Base-by-base conservation (phyloP, 2,329 filamentous ascomycete genomes). In the Xylariaceae sp. region DNA sequence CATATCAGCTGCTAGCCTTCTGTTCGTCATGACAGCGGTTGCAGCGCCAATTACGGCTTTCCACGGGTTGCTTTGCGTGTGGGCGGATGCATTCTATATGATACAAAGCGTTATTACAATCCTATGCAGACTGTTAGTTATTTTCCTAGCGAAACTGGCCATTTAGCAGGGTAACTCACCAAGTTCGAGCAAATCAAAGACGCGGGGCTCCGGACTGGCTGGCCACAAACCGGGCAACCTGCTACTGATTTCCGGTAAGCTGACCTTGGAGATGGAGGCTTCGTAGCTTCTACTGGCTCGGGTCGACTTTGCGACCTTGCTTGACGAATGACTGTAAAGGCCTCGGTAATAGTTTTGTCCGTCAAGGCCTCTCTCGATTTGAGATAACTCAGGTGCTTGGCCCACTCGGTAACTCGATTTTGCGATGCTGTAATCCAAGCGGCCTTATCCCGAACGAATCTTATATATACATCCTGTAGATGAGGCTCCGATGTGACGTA, bases 371-470 rank as follows among this genome's bases (percentile, higher is more conserved):
- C 71, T 40, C 78, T 71, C 2, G 76, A 75, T 37, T 81, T 70
- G 46, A 84, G 70, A 47, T 79, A 75, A 37, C 73, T 73, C 15
- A 76, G 62, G 59, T 83, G 80, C 60, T 81, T 81, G 43, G 76
- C 75, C 56, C 81, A 81, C 63, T 84, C 80, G 4, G 72, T 69
- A 65, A 77, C 73, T 15, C 80, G 76, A 44, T 74, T 70, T 21
- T 73, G 70, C 10, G 72, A 72, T 7, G 71, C 71, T 9, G 74
- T 71, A n/a, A 84, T 67, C 81, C 81, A 84, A 2, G 63, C 43
- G 0, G 75, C 75, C 63, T 80, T 80, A 16, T 75, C 68, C 47
- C 71, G 67, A 37, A 80, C 68, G 62, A 84, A 84, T 21, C 70
- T 71, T 40, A 80, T 63, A 70, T 81, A 81, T 16, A 75, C 72